Base-by-base conservation (phyloP, 805 yeast genomes). In the Candida krabiensis region DNA sequence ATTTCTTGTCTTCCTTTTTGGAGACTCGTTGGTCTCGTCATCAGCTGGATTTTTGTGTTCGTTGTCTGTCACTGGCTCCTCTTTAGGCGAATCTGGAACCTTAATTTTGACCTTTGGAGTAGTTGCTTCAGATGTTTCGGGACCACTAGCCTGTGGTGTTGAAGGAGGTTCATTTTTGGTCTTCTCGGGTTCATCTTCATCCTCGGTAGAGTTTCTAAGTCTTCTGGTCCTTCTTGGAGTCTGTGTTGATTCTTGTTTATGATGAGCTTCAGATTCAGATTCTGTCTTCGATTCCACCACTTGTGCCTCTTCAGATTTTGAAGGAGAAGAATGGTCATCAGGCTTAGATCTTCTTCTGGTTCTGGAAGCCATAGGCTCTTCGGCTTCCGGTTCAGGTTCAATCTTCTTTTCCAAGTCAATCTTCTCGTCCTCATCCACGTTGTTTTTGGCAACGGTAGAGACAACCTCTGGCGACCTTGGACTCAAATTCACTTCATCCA, bases 351-450 rank as follows among this genome's bases (percentile, higher is more conserved):
- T 28, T 19, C 47, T 34, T 21, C 46, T 21, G 11, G 46, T 36
- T 15, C 48, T 23, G 24, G 41, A 30, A 4, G 43, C 47, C 30
- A 29, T 34, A 9, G 44, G 36, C n/a, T 32, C 34, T 23, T 26
- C 34, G n/a, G 16, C 23, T 26, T 14, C 29, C 23, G 26, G 24
- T 12, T 19, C 24, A 14, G 22, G 21, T 19, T 35, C 34, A 21
- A 12, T 15, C 16, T 28, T 16, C 13, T 30, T 32, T 19, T 39
- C 36, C 14, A 6, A 19, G 12, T 28, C 30, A 3, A 33, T 35
- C 24, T 17, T 12, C 22, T 35, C 40, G 11, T 36, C 35, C 21
- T 37, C 29, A 13, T 18, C 19, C 18, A 21, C 24, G 11, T 8
- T 21, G 7, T 21, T 11, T n/a, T n/a, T n/a, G n/a, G n/a, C n/a